These are phyloP conservation scores for Ophidiomyces ophidiicola DNA, from an alignment of 2,329 filamentous ascomycete genomes.

Conservation along the genomic window DNA sequence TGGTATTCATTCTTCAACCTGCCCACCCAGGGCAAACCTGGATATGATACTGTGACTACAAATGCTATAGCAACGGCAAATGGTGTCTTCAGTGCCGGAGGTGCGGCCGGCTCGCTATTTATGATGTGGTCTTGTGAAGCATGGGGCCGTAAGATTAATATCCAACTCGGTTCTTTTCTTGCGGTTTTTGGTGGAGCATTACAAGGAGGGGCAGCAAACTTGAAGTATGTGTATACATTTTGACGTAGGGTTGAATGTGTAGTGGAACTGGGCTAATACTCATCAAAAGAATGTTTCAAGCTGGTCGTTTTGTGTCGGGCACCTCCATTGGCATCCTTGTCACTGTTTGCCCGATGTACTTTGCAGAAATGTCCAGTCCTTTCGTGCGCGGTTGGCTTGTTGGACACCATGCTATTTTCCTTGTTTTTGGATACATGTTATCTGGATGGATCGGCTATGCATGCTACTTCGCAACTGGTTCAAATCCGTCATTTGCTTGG, in stretches of 20 bases:
- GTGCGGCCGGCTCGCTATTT: slow-evolving; percentile 37
- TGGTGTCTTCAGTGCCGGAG: slow-evolving; percentile 39
- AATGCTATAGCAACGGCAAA: slow-evolving; percentile 40
- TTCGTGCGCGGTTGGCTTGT: slow-evolving; percentile 36
- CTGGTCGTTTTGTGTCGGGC: slow-evolving; percentile 34
- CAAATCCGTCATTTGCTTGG: slow-evolving; percentile 34
- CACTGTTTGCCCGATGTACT: slow-evolving; percentile 37
- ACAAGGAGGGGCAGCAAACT: slow-evolving; percentile 35
- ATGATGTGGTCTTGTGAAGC: slow-evolving; percentile 40
- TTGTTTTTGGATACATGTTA: slow-evolving; percentile 39
- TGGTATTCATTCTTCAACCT: slow-evolving; percentile 42
- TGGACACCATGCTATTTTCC: slow-evolving; percentile 37
- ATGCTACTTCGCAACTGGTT: slow-evolving; percentile 32
- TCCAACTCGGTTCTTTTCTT: slow-evolving; percentile 37
- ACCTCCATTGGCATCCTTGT: slow-evolving; percentile 34
- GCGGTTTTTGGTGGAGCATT: slow-evolving; percentile 38
- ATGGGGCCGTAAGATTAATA: slow-evolving; percentile 36
- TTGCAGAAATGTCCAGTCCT: slow-evolving; percentile 34
- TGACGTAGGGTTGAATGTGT: too few relatives aligned
- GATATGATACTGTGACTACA: slow-evolving; percentile 38
- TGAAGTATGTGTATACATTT: slow-evolving; percentile 34
- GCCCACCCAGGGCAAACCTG: slow-evolving; percentile 32
- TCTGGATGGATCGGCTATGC: slow-evolving; percentile 36
- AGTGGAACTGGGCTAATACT: slow-evolving; percentile 13
- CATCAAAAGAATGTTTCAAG: slow-evolving; percentile 33